Evolutionary conservation across 495 filamentous ascomycete species (phyloP).

Genomic region (Daldinia caldariorum): DNA sequence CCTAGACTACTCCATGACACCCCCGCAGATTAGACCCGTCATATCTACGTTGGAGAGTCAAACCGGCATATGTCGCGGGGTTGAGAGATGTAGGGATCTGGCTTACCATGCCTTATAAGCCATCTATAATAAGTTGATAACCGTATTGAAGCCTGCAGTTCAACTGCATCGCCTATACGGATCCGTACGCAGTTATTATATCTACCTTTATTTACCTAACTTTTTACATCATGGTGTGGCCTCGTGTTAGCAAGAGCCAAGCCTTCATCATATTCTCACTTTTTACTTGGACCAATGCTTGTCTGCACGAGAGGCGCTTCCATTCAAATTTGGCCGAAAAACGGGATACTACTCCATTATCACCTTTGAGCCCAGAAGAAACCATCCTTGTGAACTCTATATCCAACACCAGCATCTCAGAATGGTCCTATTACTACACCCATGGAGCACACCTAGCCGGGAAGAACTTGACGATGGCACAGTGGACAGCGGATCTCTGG

Average conservation of each 20-base stretch:
- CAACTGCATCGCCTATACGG: too few species aligned
- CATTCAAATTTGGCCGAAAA: constrained; percentile 23
- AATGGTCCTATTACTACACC: constrained; percentile 53
- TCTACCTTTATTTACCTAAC: background rate
- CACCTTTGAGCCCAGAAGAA: constrained; percentile 41
- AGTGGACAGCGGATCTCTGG: constrained; percentile 85
- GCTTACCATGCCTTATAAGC: background rate
- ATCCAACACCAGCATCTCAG: constrained; percentile 44
- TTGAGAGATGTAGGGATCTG: background rate
- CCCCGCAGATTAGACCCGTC: background rate
- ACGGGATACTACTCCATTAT: constrained; percentile 42
- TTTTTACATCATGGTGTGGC: background rate
- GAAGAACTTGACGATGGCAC: constrained; percentile 57
- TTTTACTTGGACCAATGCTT: constrained; percentile 27
- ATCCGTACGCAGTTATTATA: background rate
- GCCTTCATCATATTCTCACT: background rate
- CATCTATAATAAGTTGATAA: constrained; percentile 10
- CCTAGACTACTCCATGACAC: background rate
- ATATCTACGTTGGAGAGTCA: background rate
- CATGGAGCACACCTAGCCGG: constrained; percentile 53
- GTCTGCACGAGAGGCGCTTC: constrained; percentile 30
- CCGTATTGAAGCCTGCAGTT: background rate
- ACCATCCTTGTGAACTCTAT: constrained; percentile 41
- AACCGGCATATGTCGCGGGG: constrained; percentile 20
- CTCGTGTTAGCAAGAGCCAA: background rate